A percentile compares a stretch with the other conserved stretches of the same genome.
Evolutionary conservation across 1,284 basidiomycete species (phyloP).

Genomic region (Microbotryum silenes-acaulis): DNA sequence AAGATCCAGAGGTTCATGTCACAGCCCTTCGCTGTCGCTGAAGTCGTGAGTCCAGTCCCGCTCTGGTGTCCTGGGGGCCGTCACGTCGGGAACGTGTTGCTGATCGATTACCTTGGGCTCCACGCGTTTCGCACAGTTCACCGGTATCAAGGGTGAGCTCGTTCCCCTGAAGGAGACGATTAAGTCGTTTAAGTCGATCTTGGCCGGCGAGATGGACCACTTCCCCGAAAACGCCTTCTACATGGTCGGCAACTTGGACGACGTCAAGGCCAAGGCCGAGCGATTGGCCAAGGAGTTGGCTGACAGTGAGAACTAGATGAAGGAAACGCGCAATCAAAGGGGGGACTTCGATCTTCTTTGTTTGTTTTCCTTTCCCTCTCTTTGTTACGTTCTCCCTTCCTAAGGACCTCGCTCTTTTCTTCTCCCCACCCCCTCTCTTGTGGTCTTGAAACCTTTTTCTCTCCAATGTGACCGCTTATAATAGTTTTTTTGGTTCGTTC

Average conservation of each 20-base stretch:
- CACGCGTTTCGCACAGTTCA: constrained; percentile 59
- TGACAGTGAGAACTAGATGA: background rate
- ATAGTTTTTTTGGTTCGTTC: no score
- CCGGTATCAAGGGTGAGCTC: constrained; percentile 94
- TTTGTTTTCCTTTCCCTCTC: no score
- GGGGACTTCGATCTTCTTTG: no score
- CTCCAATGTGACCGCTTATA: no score
- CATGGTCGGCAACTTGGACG: constrained; percentile 77
- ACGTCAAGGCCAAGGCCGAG: constrained; percentile 93
- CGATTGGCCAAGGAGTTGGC: constrained; percentile 74
- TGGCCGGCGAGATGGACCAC: constrained; percentile 75
- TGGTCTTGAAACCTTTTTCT: no score
- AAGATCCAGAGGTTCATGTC: constrained; percentile 60
- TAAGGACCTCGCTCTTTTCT: no score
- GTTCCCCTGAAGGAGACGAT: constrained; percentile 73
- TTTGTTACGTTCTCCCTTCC: no score
- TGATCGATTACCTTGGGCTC: background rate
- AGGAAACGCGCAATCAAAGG: background rate
- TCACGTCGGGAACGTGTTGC: background rate
- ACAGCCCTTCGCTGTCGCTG: constrained; percentile 98
- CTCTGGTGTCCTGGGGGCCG: background rate
- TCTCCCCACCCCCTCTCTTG: no score
- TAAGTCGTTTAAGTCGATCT: constrained; percentile 67
- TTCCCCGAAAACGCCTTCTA: constrained; percentile 72
- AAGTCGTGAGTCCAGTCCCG: constrained; percentile 41